Evolutionary conservation across 306 rosid species (phyloP).

Genomic region (Malus sieversii): DNA sequence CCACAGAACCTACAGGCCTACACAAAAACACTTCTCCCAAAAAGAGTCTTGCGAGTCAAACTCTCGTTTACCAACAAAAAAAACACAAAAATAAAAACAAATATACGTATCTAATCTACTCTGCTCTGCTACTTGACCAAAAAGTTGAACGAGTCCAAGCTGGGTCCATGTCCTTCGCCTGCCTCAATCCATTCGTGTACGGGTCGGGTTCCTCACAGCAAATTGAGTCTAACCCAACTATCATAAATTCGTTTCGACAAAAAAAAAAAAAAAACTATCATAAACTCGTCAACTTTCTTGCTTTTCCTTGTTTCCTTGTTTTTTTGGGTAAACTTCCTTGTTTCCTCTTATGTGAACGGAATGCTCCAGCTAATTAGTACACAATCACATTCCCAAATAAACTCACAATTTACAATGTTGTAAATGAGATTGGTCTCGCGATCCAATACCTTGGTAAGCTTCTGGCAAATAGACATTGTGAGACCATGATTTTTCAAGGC

Average conservation of each 20-base stretch:
- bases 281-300: background rate
- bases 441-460: too few relatives aligned
- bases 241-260: background rate
- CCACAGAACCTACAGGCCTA: background rate
- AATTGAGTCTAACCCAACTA: background rate
- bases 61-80: background rate
- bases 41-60: background rate
- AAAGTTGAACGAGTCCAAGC: constrained; percentile 23
- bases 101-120: background rate
- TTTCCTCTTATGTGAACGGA: background rate
- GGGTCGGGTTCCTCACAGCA: constrained; percentile 4
- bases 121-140: constrained; percentile 35
- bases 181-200: background rate
- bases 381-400: too few relatives aligned
- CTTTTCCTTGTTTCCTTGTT: too few relatives aligned
- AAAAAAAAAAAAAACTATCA: background rate
- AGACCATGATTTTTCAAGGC: too few relatives aligned
- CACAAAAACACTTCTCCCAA: background rate
- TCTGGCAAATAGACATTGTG: too few relatives aligned
- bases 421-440: too few relatives aligned
- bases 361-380: too few relatives aligned
- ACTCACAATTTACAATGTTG: too few relatives aligned
- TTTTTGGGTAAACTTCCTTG: too few relatives aligned
- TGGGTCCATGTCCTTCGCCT: constrained; percentile 26
- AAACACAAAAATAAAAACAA: too few relatives aligned